phyloP scores from a whole-genome alignment of 2,329 filamentous ascomycete genomes.

The Trichoderma simmonsii region DNA sequence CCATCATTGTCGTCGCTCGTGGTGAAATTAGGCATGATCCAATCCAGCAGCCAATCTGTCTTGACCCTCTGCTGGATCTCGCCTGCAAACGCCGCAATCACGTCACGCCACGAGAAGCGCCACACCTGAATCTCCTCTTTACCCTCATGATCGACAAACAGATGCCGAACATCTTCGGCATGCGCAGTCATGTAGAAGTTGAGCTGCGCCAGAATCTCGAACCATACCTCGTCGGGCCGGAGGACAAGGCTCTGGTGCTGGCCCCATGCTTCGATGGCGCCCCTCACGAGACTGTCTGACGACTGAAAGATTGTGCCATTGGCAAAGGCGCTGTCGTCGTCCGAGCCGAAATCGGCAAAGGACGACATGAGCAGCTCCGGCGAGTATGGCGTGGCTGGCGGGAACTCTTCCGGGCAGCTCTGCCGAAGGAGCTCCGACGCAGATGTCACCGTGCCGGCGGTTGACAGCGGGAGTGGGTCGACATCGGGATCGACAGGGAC shows the following conservation, averaged over 20 bases:
- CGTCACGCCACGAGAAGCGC: constrained; percentile 25
- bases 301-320: constrained; percentile 29
- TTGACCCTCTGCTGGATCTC: constrained; percentile 40
- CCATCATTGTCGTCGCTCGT: constrained; percentile 39
- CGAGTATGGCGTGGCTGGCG: constrained; percentile 22
- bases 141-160: constrained; percentile 46
- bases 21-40: constrained; percentile 43
- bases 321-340: constrained; percentile 20
- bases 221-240: constrained; percentile 55
- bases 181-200: constrained; percentile 49
- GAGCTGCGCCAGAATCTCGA: constrained; percentile 51
- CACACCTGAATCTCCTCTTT: constrained; percentile 39
- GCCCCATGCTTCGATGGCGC: constrained; percentile 47
- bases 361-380: constrained; percentile 32
- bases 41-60: constrained; percentile 40
- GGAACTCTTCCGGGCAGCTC: constrained; percentile 35
- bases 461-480: constrained; percentile 27
- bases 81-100: constrained; percentile 35
- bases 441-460: constrained; percentile 26
- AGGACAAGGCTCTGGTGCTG: constrained; percentile 48
- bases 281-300: constrained; percentile 42
- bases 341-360: constrained; percentile 22
- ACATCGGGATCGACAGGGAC: constrained; percentile 23
- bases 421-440: constrained; percentile 29
- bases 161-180: constrained; percentile 42